Evolutionary conservation across 306 rosid genomes (phyloP).

Genomic region (Dryas octopetala): DNA sequence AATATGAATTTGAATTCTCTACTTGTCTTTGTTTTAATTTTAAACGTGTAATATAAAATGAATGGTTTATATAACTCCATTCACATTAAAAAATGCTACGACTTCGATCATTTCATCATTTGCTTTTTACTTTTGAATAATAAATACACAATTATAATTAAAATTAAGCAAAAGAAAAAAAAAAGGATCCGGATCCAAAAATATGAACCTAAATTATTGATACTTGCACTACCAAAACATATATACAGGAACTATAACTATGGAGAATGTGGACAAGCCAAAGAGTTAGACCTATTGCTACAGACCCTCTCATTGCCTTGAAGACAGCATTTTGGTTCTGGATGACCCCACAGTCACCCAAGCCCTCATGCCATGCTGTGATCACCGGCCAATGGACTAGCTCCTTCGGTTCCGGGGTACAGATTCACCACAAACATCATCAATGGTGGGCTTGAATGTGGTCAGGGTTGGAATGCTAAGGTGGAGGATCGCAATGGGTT

Average conservation of each 20-base stretch:
- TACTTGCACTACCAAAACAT: no score
- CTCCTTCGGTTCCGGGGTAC: constrained; percentile 38
- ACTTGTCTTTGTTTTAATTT: no score
- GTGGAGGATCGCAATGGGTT: constrained; percentile 43
- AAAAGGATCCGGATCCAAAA: no score
- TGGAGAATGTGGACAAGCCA: constrained; percentile 45
- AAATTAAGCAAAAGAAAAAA: no score
- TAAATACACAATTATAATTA: neutral
- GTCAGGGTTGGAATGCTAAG: constrained; percentile 17
- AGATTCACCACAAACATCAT: constrained; percentile 45
- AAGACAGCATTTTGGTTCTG: constrained; percentile 76
- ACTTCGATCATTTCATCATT: no score
- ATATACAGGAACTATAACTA: constrained; percentile 60
- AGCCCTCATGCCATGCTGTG: constrained; percentile 70
- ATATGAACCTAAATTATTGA: no score
- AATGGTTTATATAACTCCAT: no score
- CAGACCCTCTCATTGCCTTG: constrained; percentile 46
- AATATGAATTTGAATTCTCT: no score
- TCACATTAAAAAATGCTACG: no score
- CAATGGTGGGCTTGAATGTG: constrained; percentile 51
- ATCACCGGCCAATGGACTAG: constrained; percentile 51
- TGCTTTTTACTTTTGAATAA: no score
- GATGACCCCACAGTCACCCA: constrained; percentile 68
- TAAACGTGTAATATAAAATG: no score
- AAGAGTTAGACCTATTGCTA: constrained; percentile 31